Base-by-base conservation (phyloP, 176 grass and related monocot species). In the Carex littledalei region DNA sequence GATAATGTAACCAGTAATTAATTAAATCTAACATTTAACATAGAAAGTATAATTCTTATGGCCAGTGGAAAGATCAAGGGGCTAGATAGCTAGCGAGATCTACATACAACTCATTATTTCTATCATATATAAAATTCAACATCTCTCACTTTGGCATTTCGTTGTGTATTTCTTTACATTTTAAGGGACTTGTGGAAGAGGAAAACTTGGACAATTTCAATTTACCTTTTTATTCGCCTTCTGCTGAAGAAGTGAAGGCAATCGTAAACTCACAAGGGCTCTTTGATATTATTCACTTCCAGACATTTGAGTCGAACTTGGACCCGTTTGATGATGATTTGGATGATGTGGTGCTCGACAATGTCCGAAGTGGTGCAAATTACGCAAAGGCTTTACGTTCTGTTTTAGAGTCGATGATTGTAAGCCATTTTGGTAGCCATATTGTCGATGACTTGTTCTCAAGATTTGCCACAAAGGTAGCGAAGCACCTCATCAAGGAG, bases 191-290 rank as follows among this genome's bases (percentile, higher is more conserved):
- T 18, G 88, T 94, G 69, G 82, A 87, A 78, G 14, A 90, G 57
- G 85, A 89, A 10, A 90, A 90, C 56, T 63, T 94, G 88, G 69
- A 87, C 70, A 67, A 84, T 8, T 94, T 94, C 82, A 86, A 97
- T 80, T 9, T 97, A 20, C 94, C 89, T 18, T 63, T 90, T 58
- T 97, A 97, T 67, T 61, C 81, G 56, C 88, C 94, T 4, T 94
- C 94, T 0, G 32, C 89, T 16, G 77, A 94, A 20, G 94, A 97
- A 67, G 91, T 87, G n/a, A 78, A 82, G 61, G 70, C n/a, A 0
- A 67, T 87, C 15, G 79, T 97, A 14, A 11, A 10, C 5, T 31
- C 37, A 77, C 65, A 81, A 61, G 82, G 71, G 5, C 17, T 84
- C 16, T 97, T 94, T 15, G 91, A 97, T 13, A 77, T 89, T 61